Percentiles rank a stretch among this genome's conserved stretches.
Conservation (phyloP, 1,139 yeast genomes). For the Ogataea hybrid region DNA sequence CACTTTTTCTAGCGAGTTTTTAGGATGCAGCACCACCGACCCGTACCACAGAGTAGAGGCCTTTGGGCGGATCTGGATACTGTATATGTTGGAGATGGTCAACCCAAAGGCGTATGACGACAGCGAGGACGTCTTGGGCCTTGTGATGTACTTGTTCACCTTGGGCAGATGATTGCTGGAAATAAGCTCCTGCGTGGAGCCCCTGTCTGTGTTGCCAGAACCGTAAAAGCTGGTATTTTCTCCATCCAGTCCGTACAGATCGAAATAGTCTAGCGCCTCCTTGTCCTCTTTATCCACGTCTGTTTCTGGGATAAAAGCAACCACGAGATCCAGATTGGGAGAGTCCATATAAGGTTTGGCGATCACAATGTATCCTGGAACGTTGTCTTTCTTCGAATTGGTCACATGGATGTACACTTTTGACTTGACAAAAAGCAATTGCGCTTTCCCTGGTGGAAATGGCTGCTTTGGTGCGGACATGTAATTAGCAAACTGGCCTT, state of each 20-base stretch:
- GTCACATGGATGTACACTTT: constrained; percentile 85
- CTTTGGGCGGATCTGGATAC: constrained; percentile 70
- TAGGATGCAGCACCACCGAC: constrained; percentile 68
- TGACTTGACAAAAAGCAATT: constrained; percentile 54
- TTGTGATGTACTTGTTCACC: constrained; percentile 37
- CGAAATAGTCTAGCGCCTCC: constrained; percentile 27
- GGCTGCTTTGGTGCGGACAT: constrained; percentile 2
- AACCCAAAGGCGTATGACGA: constrained; percentile 66
- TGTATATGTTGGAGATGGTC: constrained; percentile 60
- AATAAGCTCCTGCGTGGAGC: not conserved
- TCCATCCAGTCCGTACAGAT: constrained; percentile 33
- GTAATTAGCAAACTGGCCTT: not conserved
- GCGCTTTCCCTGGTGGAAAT: constrained; percentile 33
- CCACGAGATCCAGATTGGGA: constrained; percentile 53
- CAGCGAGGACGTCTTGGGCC: constrained; percentile 52
- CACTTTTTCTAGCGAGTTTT: constrained; percentile 52
- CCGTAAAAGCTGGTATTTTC: constrained; percentile 25
- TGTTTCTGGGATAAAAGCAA: constrained; percentile 77
- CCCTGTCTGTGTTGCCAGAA: not conserved
- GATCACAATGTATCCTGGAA: constrained; percentile 71
- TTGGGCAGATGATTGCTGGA: constrained; percentile 19
- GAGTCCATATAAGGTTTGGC: constrained; percentile 51
- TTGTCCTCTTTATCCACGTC: constrained; percentile 36
- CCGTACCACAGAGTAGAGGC: constrained; percentile 94
- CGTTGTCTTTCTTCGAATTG: constrained; percentile 66